Base-by-base conservation (phyloP, 2,329 filamentous ascomycete species). In the Fusarium hainanense region DNA sequence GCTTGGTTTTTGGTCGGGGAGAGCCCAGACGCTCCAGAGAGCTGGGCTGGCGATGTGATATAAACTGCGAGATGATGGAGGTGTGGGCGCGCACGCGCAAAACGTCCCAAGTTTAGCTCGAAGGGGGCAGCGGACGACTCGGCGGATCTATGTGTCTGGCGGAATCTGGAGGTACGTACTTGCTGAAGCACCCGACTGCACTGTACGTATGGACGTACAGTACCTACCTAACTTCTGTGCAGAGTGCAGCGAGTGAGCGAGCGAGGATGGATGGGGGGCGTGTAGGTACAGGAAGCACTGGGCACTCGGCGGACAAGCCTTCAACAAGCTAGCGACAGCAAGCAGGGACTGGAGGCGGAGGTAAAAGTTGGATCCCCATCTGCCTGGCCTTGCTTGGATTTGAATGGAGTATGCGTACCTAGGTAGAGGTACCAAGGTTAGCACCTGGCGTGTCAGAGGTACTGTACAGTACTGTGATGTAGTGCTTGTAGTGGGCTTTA, bases 1-100 rank as follows among this genome's bases (percentile, higher is more conserved):
- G 70, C 48, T 61, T 63, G 54, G 50, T 57, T 71, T 68, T 68
- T 74, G 66, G 63, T 70, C 60, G 63, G 70, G 59, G 62, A 61
- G 54, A 67, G 54, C 70, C 70, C 65, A 70, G 62, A 59, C 64
- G 66, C 72, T 73, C 70, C 60, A 70, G 56, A 67, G 60, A 74
- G 72, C 70, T 74, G 71, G 70, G 70, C 66, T 71, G 70, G 72
- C 66, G 72, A 74, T 74, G 63, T 74, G 73, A 73, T 71, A 71
- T 71, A 66, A 64, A 71, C 60, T 66, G 59, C 71, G 65, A 72
- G 68, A 74, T 74, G 70, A 66, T 73, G 70, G 71, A 71, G 71
- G 71, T 74, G 71, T 73, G 71, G 71, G 71, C 71, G 69, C 59
- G 66, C 71, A 63, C 68, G 70, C 72, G 71, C 61, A 73, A 74